phyloP scores from a whole-genome alignment of 441 rosid genomes.

The Erodium texanum region DNA sequence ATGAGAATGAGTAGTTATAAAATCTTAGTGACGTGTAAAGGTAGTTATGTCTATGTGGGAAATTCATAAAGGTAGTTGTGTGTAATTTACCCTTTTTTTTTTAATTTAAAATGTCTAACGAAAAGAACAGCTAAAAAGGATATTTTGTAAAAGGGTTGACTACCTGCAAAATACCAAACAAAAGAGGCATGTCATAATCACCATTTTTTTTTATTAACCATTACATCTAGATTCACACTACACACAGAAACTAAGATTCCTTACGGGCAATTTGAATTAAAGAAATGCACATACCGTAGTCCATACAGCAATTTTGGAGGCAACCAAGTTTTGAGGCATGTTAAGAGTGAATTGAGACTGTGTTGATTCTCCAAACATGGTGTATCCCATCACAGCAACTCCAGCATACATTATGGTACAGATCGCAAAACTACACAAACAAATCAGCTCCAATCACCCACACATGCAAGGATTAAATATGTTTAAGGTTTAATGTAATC shows the following conservation, averaged over 20 bases:
- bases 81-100: too few species aligned
- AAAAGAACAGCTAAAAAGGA: constrained; percentile 32
- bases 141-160: constrained; percentile 93
- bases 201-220: background rate
- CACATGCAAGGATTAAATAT: background rate
- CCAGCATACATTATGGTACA: constrained; percentile 74
- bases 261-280: background rate
- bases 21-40: too few species aligned
- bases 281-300: constrained; percentile 48
- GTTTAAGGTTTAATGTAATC: background rate
- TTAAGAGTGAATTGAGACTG: constrained; percentile 78
- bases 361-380: constrained; percentile 70
- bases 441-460: background rate
- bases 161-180: constrained; percentile 45
- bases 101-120: too few species aligned
- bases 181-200: background rate
- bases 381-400: constrained; percentile 78
- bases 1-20: too few species aligned
- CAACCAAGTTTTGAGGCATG: constrained; percentile 67
- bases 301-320: constrained; percentile 89
- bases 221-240: background rate
- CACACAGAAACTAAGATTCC: background rate
- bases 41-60: too few species aligned
- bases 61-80: too few species aligned
- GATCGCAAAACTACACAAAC: constrained; percentile 44